Base-by-base conservation (phyloP, 805 yeast genomes). In the Candida incommunis region DNA sequence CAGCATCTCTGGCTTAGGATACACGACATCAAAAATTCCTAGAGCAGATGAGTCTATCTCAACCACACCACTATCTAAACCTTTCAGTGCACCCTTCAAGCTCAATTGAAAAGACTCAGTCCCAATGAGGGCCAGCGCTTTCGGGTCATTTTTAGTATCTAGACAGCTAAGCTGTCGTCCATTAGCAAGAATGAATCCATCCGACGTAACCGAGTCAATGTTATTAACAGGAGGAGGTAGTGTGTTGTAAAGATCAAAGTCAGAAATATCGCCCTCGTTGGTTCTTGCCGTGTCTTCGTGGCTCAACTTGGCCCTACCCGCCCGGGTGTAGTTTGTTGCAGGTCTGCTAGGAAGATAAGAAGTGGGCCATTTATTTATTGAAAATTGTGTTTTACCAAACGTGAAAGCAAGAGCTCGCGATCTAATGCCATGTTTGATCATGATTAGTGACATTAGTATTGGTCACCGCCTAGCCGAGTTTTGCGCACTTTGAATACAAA, bases 1-100 rank as follows among this genome's bases (percentile, higher is more conserved):
- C 42, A 82, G 53, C 41, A 84, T 66, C 55, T 84, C 94, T 0
- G 94, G 94, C 54, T 78, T 77, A 2, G 94, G 94, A 57, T 78
- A 76, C 1, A 80, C 59, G 4, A 76, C 63, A 18, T 68, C 69
- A 46, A 80, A 69, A 3, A 80, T 57, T 13, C 67, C 66, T 22
- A 78, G 60, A 0, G 72, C 61, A n/a, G 63, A 57, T 15, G 61
- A 60, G 45, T 66, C 62, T 43, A 80, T 66, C 26, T 74, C 76
- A 13, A 80, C 74, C n/a, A 77, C 61, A 41, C 79, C 78, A 2
- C 64, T 55, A 41, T 73, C 73, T 46, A 71, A 69, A 1, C 76
- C 74, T n/a, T 60, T 54, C 18, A 67, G 60, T 29, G 45, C 55
- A 50, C 46, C 44, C 23, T 50, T 52, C 40, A 81, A 56, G 51